These are phyloP conservation scores for Pontederia crassipes DNA, from an alignment of 176 grass and related monocot genomes.

Conservation along the genomic window DNA sequence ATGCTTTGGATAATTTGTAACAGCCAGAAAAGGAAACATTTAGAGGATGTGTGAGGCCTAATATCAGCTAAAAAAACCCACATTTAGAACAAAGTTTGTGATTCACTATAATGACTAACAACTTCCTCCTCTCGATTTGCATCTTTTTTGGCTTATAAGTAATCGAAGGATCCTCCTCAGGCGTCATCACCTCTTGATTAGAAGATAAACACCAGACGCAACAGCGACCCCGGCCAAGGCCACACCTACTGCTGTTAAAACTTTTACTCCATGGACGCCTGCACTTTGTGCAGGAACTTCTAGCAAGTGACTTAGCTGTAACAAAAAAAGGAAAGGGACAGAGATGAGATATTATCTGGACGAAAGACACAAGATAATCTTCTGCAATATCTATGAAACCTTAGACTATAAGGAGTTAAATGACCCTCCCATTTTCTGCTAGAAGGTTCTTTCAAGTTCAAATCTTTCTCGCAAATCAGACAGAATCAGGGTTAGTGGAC, in stretches of 20 bases:
- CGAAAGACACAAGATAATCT: neutral
- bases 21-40: too few species aligned
- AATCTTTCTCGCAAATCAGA: neutral
- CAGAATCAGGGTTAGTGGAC: neutral
- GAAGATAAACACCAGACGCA: conserved; percentile 57
- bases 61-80: too few species aligned
- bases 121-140: too few species aligned
- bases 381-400: neutral
- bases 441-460: neutral
- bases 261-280: conserved; percentile 55
- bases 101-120: too few species aligned
- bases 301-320: conserved; percentile 48
- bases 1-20: too few species aligned
- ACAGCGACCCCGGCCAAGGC: conserved; percentile 36
- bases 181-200: conserved; percentile 50
- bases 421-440: neutral
- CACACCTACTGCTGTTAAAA: conserved; percentile 41
- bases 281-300: conserved; percentile 41
- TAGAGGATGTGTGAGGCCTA: too few species aligned
- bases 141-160: too few species aligned
- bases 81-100: too few species aligned
- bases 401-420: neutral
- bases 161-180: too few species aligned
- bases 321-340: neutral
- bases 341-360: neutral